Base-by-base conservation (phyloP, 1,284 basidiomycete species). In the Ceratobasidium sp. region DNA sequence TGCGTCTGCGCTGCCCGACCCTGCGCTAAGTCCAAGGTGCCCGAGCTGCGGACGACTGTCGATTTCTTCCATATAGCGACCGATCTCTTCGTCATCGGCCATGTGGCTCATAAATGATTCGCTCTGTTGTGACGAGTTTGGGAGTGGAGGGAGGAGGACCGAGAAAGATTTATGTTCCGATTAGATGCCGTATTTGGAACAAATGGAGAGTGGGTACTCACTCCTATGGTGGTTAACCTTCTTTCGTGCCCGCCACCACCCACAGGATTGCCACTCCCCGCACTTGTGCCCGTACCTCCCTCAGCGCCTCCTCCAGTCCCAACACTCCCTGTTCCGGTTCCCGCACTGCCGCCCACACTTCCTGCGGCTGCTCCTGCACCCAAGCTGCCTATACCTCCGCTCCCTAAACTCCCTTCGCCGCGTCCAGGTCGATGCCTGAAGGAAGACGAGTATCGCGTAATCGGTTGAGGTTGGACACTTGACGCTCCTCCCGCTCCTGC, bases 211-310 rank as follows among this genome's bases (percentile, higher is more conserved):
- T 17, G 11, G 19, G 22, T 22, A 73, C 71, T 63, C 50, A 73
- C 71, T 48, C 59, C 71, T n/a, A 73, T 73, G 29, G 71, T 73
- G 4, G 56, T 60, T 33, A 73, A 53, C 41, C 71, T 7, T 19
- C 24, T 29, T 15, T 59, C 44, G 2, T 24, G 71, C 7, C 48
- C 71, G 33, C 45, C 62, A 33, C 24, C 36, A 5, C 62, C 63
- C 15, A 33, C 41, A 11, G 36, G 36, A 41, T 41, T 41, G 6
- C 36, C 36, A n/a, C 57, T 59, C 1, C 19, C 19, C 33, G 33
- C 57, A n/a, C 57, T 41, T 8, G 31, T 56, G 22, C 65, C 65
- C 33, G 64, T 14, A 1, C 45, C 54, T 48, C 71, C 59, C 19
- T 29, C 59, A 6, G 8, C 48, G 51, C 50, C 29, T n/a, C 31